These are phyloP conservation scores for Vitis hybrid DNA, from an alignment of 177 flowering plant species.

Conservation along the genomic window DNA sequence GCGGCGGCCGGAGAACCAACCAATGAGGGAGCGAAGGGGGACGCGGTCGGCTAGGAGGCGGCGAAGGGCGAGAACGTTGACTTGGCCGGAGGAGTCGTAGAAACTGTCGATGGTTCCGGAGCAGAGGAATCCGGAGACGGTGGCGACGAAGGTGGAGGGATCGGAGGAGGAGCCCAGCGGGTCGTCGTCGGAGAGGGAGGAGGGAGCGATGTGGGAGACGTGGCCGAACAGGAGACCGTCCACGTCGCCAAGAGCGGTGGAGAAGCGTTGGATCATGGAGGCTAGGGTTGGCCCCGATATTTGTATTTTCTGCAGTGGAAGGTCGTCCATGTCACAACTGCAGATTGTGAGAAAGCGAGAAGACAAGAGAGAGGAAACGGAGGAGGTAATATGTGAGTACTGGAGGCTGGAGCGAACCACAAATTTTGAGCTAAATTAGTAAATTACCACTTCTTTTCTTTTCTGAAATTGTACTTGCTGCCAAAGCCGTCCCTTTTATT, in stretches of 20 bases:
- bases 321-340: constrained; percentile 40
- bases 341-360: too few species aligned
- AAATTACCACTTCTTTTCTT: too few species aligned
- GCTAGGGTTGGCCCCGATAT: constrained; percentile 83
- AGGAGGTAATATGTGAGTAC: not conserved
- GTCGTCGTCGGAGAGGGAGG: constrained; percentile 62
- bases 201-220: constrained; percentile 38
- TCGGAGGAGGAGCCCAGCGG: constrained; percentile 24
- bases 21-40: constrained; percentile 40
- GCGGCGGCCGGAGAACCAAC: constrained; percentile 86
- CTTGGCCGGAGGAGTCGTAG: constrained; percentile 41
- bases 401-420: too few species aligned
- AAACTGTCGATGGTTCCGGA: constrained; percentile 29
- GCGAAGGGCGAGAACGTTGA: constrained; percentile 22
- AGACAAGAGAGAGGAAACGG: not conserved
- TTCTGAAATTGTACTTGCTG: too few species aligned
- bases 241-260: constrained; percentile 56
- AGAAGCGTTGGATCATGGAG: constrained; percentile 77
- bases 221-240: constrained; percentile 89
- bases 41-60: constrained; percentile 15
- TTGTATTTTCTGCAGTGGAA: constrained; percentile 57
- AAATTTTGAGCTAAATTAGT: too few species aligned
- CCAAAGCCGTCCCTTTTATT: too few species aligned
- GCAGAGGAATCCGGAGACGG: constrained; percentile 55
- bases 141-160: constrained; percentile 40